Conservation (phyloP, 169 alveolate species). For the Plasmodium vinckei region DNA sequence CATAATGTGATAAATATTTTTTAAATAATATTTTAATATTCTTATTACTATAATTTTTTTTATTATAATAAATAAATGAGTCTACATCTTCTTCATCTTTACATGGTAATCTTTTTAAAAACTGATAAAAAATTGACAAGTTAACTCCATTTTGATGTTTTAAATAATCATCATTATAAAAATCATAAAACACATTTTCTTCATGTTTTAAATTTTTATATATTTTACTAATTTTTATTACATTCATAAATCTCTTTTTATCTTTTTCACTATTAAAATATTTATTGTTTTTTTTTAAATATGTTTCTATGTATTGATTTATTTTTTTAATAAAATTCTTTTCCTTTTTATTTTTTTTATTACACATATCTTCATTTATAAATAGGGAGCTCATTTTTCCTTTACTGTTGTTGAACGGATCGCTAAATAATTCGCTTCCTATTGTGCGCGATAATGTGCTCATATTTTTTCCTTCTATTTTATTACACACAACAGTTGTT, state of each 20-base stretch:
- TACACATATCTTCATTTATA: no score
- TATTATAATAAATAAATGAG: constrained; percentile 47
- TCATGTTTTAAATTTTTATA: constrained; percentile 7
- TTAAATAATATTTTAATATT: not conserved
- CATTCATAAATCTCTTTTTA: constrained; percentile 22
- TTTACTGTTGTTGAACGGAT: no score
- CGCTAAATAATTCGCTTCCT: no score
- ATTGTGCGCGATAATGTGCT: no score
- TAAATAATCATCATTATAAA: not conserved
- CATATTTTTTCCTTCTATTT: no score
- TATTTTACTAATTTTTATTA: constrained; percentile 7
- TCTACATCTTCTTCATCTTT: constrained; percentile 68
- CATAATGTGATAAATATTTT: constrained; percentile 42
- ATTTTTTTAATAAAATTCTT: not conserved
- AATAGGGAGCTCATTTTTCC: no score
- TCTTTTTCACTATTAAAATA: not conserved
- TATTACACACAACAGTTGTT: no score
- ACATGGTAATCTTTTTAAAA: constrained; percentile 52
- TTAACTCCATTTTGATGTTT: not conserved
- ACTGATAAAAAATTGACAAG: constrained; percentile 21
- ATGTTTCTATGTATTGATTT: constrained; percentile 21
- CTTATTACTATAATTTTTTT: not conserved
- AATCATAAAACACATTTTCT: no score
- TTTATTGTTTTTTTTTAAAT: not conserved
- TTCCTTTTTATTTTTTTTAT: not conserved